phyloP scores from a whole-genome alignment of 192 early-diverging fungal species.

The Backusella westeae region DNA sequence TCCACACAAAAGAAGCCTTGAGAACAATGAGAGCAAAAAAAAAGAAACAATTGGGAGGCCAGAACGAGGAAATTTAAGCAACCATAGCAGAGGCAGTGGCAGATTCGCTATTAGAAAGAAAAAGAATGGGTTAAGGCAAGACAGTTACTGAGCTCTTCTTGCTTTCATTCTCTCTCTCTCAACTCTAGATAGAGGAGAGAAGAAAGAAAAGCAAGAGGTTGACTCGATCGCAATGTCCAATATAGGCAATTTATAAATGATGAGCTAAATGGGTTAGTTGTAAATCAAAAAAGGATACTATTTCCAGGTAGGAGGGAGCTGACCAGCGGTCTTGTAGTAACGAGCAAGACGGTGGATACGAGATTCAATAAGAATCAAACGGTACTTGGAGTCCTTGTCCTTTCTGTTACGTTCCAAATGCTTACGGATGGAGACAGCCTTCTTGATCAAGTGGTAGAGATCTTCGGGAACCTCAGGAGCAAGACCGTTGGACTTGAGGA shows the following conservation, averaged over 20 bases:
- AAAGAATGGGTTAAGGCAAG: slow-evolving; percentile 38
- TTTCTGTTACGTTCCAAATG: slow-evolving; percentile 99
- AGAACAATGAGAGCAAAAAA: neutral
- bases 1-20: neutral
- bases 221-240: slow-evolving; percentile 35
- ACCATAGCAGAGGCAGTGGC: slow-evolving; percentile 42
- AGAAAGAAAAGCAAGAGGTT: slow-evolving; percentile 2
- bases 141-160: slow-evolving; percentile 38
- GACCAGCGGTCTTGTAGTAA: slow-evolving; percentile 98
- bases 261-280: neutral
- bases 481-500: slow-evolving; percentile 92
- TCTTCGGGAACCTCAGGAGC: slow-evolving; percentile 94
- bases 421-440: slow-evolving; percentile 98
- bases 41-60: too few species aligned
- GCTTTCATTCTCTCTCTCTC: slow-evolving; percentile 1
- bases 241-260: slow-evolving; percentile 17
- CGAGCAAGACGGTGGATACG: slow-evolving; percentile 97
- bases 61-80: slow-evolving; percentile 23
- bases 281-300: slow-evolving; percentile 69
- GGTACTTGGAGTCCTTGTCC: slow-evolving; percentile 98
- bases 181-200: neutral
- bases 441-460: slow-evolving; percentile 99
- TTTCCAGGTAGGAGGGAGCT: slow-evolving; percentile 97
- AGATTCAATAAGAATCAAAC: slow-evolving; percentile 94
- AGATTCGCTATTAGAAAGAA: slow-evolving; percentile 46